Base-by-base conservation (phyloP, 139 green algal genomes). In the Pleodorina starrii region DNA sequence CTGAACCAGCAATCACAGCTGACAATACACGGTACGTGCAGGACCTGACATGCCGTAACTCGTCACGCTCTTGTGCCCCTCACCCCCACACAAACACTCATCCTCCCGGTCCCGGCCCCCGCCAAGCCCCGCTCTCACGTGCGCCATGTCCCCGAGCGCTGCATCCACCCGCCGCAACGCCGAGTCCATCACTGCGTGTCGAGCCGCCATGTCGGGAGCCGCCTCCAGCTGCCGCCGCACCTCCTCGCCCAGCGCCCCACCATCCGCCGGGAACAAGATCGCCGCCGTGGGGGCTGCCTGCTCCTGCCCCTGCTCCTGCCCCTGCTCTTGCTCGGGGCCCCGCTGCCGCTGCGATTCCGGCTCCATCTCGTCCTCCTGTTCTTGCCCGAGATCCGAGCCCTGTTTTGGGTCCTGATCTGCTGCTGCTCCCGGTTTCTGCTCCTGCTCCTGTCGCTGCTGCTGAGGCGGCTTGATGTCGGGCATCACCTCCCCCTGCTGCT, bases 141-240 rank as follows among this genome's bases (percentile, higher is more conserved):
- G 27, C 29, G 60, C 43, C 81, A 77, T 77, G 40, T 16, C 5
- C 1, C 79, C 79, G 21, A 86, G 57, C 40, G 11, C 21, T 2
- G 1, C 57, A 29, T 87, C 81, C 59, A 48, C 29, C 9, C 35
- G 21, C 29, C n/a, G 32, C 42, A 87, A 42, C 43, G 81, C 81
- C 17, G 23, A 42, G 9, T 27, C 27, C 60, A 87, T 42, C 12
- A 73, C 60, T 3, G 17, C 60, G 6, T 78, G 81, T 29, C 81
- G n/a, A 6, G 42, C 81, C 7, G 38, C 32, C 81, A 87, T 66
- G 60, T 63, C 60, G 40, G 32, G 21, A 21, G 50, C 76, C 17
- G 12, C 76, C 3, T 69, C 76, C 76, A 84, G 51, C 76, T 48
- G 14, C 76, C 35, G n/a, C 46, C 32, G 48, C 50, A 84, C 76